Evolutionary conservation across 306 rosid genomes (phyloP).

Genomic region (Erythrophleum fordii): DNA sequence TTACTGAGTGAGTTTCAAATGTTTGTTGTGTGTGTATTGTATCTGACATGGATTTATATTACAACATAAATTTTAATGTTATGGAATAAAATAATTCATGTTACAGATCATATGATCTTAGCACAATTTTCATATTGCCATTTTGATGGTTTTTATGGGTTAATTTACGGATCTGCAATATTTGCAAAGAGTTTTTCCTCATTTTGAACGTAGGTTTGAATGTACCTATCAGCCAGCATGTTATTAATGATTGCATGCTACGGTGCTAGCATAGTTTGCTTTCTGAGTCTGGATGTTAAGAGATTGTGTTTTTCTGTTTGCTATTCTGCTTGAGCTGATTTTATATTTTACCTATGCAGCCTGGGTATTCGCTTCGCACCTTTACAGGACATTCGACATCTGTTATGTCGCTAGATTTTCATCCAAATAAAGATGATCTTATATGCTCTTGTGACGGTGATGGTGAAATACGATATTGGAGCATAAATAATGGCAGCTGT

Average conservation of each 20-base stretch:
- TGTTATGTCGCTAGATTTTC: conserved; percentile 95
- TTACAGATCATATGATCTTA: conserved; percentile 15
- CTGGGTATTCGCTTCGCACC: conserved; percentile 84
- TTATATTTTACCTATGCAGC: conserved; percentile 57
- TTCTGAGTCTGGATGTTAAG: conserved; percentile 22
- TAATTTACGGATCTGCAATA: not conserved
- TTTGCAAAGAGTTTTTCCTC: not conserved
- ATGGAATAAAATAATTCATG: not conserved
- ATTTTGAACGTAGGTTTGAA: not conserved
- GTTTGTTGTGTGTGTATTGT: not conserved
- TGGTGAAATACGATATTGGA: conserved; percentile 96
- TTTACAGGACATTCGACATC: conserved; percentile 82
- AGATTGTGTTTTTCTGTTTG: conserved; percentile 12
- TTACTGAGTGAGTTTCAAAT: not conserved
- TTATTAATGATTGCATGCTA: conserved; percentile 28
- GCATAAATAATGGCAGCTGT: conserved; percentile 87
- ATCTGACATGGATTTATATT: not conserved
- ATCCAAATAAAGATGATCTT: conserved; percentile 90
- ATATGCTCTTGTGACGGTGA: conserved; percentile 93
- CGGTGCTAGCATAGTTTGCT: conserved; percentile 20
- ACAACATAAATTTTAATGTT: not conserved
- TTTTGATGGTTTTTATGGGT: not conserved
- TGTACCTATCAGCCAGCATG: not conserved
- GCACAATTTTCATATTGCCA: not conserved
- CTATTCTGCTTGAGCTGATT: conserved; percentile 29